Base-by-base conservation (phyloP, 2,329 filamentous ascomycete species). In the Diaporthe vaccinii region DNA sequence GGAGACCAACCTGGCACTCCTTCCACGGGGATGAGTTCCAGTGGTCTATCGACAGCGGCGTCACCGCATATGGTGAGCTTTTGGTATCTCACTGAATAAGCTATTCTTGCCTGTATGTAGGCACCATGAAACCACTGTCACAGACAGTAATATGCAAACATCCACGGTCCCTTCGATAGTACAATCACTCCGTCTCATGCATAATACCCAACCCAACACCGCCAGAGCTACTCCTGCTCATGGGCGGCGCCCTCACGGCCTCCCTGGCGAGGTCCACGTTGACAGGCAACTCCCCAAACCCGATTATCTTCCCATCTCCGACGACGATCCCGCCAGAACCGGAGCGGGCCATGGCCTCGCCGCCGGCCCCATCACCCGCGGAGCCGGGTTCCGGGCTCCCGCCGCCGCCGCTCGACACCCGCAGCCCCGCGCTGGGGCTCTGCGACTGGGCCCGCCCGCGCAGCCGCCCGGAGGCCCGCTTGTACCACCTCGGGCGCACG, bases 301-400 rank as follows among this genome's bases (percentile, higher is more conserved):
- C 78, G 4, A 81, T 74, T 58, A 80, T 75, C 5, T 76, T 75
- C n/a, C 79, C 79, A 20, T 78, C 78, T 0, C 75, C 77, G 1
- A 82, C 77, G 34, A 70, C 61, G 36, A 81, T 79, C 22, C 80
- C 80, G 7, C 77, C 78, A 2, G 79, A 80, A 10, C 69, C 76
- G 6, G 74, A 76, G 39, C 77, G 74, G 14, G 67, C 76, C 78
- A 81, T 79, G 12, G 77, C 78, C 76, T 81, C 79, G 4, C 76
- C 76, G 2, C 76, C 76, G 34, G 34, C 34, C 9, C 17, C 59
- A 6, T 51, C 53, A n/a, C n/a, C 53, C 1, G 68, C 55, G 34
- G 57, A 53, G 3, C 9, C 31, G 14, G 44, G 34, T 4, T 53
- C 57, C 17, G 46, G 57, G 12, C 57, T 72, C 5, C 62, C 62